phyloP scores from a whole-genome alignment of 805 yeast genomes.

The Lachancea fermentati region DNA sequence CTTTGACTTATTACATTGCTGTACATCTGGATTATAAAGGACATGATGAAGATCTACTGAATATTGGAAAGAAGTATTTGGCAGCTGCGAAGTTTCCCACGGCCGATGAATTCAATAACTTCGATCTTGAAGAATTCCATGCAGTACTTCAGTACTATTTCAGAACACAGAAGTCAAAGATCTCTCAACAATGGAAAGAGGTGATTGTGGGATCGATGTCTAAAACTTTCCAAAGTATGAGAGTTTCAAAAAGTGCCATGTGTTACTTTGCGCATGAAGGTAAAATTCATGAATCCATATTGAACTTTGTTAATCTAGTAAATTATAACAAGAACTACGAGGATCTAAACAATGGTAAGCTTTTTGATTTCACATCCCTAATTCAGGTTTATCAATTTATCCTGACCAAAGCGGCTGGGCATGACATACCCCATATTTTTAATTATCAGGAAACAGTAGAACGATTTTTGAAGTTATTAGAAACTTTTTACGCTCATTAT shows the following conservation, averaged over 20 bases:
- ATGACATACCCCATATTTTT: constrained; percentile 16
- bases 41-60: constrained; percentile 16
- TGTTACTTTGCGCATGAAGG: constrained; percentile 24
- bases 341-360: constrained; percentile 32
- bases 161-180: constrained; percentile 12
- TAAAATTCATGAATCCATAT: constrained; percentile 21
- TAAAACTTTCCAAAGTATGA: constrained; percentile 43
- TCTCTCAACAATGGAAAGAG: constrained; percentile 18
- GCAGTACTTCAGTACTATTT: constrained; percentile 27
- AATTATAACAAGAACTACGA: constrained; percentile 37
- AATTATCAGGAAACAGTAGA: constrained; percentile 10
- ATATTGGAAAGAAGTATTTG: constrained; percentile 17
- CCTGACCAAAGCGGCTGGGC: constrained; percentile 8
- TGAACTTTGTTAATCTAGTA: constrained; percentile 37
- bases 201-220: constrained; percentile 33
- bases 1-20: constrained; percentile 4
- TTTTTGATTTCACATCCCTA: constrained; percentile 35
- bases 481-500: constrained; percentile 16
- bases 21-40: constrained; percentile 1
- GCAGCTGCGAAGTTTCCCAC: constrained; percentile 37
- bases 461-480: constrained; percentile 11
- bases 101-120: constrained; percentile 35
- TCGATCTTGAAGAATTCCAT: constrained; percentile 29
- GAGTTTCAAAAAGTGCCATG: constrained; percentile 34
- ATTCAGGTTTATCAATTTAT: constrained; percentile 26